A percentile compares a stretch with the other conserved stretches of the same genome.
Evolutionary conservation across 192 early-diverging fungal genomes (phyloP).

Genomic region (Gamsiella multidivaricata): DNA sequence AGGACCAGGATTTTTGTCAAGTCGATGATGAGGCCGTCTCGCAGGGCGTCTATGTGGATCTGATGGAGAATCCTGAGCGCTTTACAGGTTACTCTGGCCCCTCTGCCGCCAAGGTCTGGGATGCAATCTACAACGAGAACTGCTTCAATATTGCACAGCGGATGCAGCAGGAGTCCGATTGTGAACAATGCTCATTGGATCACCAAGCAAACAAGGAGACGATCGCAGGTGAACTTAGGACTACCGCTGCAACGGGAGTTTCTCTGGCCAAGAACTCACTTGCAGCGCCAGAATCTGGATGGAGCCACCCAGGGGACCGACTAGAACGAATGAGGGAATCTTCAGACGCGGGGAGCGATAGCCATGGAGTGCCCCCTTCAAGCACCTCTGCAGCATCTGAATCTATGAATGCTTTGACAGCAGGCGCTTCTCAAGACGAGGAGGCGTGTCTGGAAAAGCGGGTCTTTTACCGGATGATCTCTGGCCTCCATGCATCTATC

Average conservation of each 20-base stretch:
- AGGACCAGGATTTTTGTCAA: conserved; percentile 88
- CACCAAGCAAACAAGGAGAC: conserved; percentile 47
- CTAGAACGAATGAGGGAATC: background rate
- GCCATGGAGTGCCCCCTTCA: background rate
- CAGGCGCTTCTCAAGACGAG: conserved; percentile 34
- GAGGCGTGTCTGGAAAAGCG: conserved; percentile 82
- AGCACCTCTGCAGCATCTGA: background rate
- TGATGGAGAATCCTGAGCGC: conserved; percentile 91
- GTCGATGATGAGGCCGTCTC: conserved; percentile 81
- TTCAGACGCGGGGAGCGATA: background rate
- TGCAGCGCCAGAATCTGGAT: conserved; percentile 2
- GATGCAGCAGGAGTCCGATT: conserved; percentile 60
- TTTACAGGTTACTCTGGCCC: conserved; percentile 96
- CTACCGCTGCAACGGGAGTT: conserved; percentile 21
- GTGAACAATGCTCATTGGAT: conserved; percentile 58
- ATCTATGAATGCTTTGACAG: conserved; percentile 4
- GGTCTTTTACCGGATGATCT: conserved; percentile 78
- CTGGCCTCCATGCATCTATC: conserved; percentile 91
- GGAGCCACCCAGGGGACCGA: background rate
- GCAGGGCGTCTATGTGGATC: conserved; percentile 87
- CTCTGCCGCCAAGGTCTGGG: conserved; percentile 90
- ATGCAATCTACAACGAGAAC: conserved; percentile 94
- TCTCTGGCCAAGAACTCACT: conserved; percentile 15
- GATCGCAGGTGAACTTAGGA: conserved; percentile 57
- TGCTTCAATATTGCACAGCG: conserved; percentile 83